Conservation (phyloP, 305 asterid species). For the Fraxinus dipetala region DNA sequence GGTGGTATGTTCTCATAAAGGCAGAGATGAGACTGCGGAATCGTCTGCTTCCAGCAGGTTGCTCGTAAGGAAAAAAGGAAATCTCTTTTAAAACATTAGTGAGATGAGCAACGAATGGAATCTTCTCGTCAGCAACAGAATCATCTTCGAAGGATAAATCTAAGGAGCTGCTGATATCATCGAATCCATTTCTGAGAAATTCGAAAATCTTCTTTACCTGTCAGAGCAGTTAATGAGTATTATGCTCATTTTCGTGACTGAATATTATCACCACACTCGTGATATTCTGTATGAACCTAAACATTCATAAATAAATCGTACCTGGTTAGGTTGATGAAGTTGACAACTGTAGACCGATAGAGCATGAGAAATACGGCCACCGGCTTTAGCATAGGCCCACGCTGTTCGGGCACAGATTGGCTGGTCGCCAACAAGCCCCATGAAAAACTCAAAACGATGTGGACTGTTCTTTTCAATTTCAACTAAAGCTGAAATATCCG, state of each 20-base stretch:
- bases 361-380: slow-evolving; percentile 97
- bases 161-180: slow-evolving; percentile 84
- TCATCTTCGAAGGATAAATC: slow-evolving; percentile 93
- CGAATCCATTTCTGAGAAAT: slow-evolving; percentile 84
- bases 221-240: slow-evolving; percentile 38
- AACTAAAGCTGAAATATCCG: slow-evolving; percentile 96
- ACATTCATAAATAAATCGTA: slow-evolving; percentile 22
- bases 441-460: slow-evolving; percentile 97
- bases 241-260: slow-evolving; percentile 16
- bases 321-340: slow-evolving; percentile 90
- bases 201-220: slow-evolving; percentile 92
- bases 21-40: slow-evolving; percentile 82
- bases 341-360: slow-evolving; percentile 92
- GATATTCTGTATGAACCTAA: neutral
- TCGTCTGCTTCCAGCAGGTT: slow-evolving; percentile 94
- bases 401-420: slow-evolving; percentile 99
- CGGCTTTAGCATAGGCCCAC: slow-evolving; percentile 95
- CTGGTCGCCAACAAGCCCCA: slow-evolving; percentile 97
- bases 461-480: slow-evolving; percentile 97
- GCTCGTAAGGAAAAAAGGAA: slow-evolving; percentile 79
- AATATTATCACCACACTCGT: neutral
- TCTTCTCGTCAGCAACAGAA: slow-evolving; percentile 97
- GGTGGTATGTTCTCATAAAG: slow-evolving; percentile 93
- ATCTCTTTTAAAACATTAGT: slow-evolving; percentile 76
- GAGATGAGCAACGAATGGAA: slow-evolving; percentile 92